phyloP scores from a whole-genome alignment of 2,329 filamentous ascomycete genomes.

The Hymenotorrendiella dingleyae region DNA sequence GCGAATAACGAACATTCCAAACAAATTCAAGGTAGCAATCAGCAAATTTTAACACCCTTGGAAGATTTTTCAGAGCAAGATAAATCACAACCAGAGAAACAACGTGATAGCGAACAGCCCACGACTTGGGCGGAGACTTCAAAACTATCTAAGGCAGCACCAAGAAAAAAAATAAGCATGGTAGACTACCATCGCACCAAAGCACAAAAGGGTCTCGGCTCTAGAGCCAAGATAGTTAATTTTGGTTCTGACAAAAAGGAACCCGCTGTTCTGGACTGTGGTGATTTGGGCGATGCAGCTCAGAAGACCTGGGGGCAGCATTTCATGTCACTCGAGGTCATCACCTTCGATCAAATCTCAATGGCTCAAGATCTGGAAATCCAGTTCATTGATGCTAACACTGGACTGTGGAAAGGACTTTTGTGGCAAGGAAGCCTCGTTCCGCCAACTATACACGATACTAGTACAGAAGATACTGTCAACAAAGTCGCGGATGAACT shows the following conservation, averaged over 20 bases:
- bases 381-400: slow-evolving; percentile 5
- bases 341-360: slow-evolving; percentile 23
- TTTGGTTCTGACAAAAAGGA: slow-evolving; percentile 19
- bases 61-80: too few species aligned
- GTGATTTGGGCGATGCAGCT: slow-evolving; percentile 5
- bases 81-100: too few species aligned
- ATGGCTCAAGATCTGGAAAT: slow-evolving; percentile 22
- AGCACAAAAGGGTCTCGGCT: slow-evolving; percentile 1
- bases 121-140: not conserved
- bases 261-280: slow-evolving; percentile 17
- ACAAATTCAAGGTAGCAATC: too few species aligned
- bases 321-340: slow-evolving; percentile 9
- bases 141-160: too few species aligned
- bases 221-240: slow-evolving; percentile 16
- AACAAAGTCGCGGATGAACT: slow-evolving; percentile 19
- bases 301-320: slow-evolving; percentile 11
- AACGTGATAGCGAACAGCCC: not conserved
- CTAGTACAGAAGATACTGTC: slow-evolving; percentile 9
- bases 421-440: slow-evolving; percentile 15
- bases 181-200: slow-evolving; percentile 14
- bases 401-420: slow-evolving; percentile 5
- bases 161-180: slow-evolving; percentile 11
- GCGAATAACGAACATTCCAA: too few species aligned
- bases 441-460: slow-evolving; percentile 6
- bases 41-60: too few species aligned